Conservation (phyloP, 2,329 filamentous ascomycete species). For the Coniochaeta hoffmannii region DNA sequence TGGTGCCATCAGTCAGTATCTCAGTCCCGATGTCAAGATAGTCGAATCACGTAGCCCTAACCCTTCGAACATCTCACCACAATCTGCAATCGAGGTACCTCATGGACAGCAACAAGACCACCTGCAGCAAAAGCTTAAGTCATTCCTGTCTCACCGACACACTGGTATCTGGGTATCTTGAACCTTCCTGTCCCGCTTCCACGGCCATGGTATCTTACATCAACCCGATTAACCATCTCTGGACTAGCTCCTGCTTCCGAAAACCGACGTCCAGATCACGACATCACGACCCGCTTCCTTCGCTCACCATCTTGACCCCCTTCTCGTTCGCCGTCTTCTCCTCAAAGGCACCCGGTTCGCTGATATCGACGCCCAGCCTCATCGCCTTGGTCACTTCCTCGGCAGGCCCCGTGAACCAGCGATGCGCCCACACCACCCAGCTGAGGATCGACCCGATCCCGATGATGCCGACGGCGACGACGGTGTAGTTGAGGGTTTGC, state of each 20-base stretch:
- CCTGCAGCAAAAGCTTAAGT: background rate
- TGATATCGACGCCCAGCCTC: conserved; percentile 37
- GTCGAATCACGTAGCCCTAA: no score
- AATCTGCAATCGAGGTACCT: no score
- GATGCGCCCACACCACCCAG: conserved; percentile 45
- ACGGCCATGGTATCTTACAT: no score
- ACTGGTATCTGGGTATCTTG: no score
- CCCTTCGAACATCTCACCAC: no score
- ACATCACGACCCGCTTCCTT: background rate
- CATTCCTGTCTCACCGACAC: no score
- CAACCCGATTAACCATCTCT: background rate
- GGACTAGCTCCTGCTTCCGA: background rate
- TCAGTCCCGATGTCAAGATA: no score
- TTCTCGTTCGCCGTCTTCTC: conserved; percentile 13
- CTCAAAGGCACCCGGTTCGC: conserved; percentile 35
- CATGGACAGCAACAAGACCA: background rate
- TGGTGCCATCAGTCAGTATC: no score
- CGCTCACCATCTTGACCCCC: background rate
- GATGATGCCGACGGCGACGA: conserved; percentile 51
- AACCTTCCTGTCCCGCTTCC: no score
- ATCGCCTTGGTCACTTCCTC: conserved; percentile 43
- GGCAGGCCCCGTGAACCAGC: conserved; percentile 50
- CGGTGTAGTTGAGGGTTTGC: conserved; percentile 53
- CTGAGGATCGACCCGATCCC: conserved; percentile 34
- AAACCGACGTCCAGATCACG: background rate